Base-by-base conservation (phyloP, 352 stramenopile species). In the Aphanomyces euteiches region DNA sequence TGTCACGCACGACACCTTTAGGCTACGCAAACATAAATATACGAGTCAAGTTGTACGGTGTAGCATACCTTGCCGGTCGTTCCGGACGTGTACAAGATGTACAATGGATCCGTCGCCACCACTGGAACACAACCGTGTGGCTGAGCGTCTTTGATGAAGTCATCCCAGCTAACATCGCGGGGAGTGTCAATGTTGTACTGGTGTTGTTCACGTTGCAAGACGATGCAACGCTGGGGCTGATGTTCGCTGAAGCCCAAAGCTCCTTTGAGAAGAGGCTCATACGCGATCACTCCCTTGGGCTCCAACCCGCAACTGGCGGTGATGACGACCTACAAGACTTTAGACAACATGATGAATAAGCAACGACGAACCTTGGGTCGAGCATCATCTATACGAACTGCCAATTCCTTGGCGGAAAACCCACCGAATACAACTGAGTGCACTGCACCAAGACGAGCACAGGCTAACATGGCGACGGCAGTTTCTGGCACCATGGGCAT, bases 401-500 rank as follows among this genome's bases (percentile, higher is more conserved):
- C 86, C n/a, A 97, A 74, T 73, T 96, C 90, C 17, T 88, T 73
- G 28, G 87, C 75, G 3, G 89, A 87, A 77, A 97, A 97, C 0
- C 91, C 91, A 21, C 88, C 90, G 67, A 97, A 97, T 19, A 97
- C 90, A 1, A 97, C 90, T 39, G 81, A 90, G 82, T 99, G 97
- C 5, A 98, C 84, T 10, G 96, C 97, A 36, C 97, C 97, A 71
- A 99, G 98, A 40, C 97, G 90, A 7, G 95, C 91, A 73, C 97
- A 99, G 0, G 97, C 97, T 34, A 99, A 81, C 97, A 99, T 99
- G 38, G 94, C 95, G 75, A 98, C 98, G n/a, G 92, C 93, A 5
- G 96, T 80, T 77, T 99, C 96, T 7, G 96, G 96, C 58, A 99
- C 97, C 97, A 99, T 99, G 40, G 97, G 97, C 97, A 99, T 98